Conservation (phyloP, 208 protist genomes). For the Leishmania gerbilli region DNA sequence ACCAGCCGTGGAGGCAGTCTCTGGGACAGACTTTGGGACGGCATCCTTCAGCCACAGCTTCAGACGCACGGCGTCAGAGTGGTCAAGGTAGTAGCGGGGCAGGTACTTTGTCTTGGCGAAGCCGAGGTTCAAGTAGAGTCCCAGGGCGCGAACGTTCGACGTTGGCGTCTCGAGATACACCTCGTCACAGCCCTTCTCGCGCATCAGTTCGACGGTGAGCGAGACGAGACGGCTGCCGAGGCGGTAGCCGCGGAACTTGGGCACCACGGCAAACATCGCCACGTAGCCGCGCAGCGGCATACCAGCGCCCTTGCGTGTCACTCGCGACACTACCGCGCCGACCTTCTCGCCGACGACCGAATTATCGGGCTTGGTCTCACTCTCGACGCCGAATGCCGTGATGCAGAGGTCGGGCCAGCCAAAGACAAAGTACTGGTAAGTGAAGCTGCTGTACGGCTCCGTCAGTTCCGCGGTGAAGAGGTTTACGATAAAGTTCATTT, state of each 20-base stretch:
- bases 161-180: constrained; percentile 96
- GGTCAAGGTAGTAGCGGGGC: constrained; percentile 93
- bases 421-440: constrained; percentile 98
- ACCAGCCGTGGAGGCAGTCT: neutral
- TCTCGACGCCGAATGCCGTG: constrained; percentile 78
- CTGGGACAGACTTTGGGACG: constrained; percentile 15
- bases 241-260: constrained; percentile 86
- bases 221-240: constrained; percentile 92
- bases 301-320: constrained; percentile 65
- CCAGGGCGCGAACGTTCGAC: constrained; percentile 91
- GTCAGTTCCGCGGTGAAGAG: constrained; percentile 96
- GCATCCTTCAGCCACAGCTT: constrained; percentile 91
- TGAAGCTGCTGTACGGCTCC: constrained; percentile 99
- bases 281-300: constrained; percentile 95
- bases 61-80: constrained; percentile 94
- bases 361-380: constrained; percentile 51
- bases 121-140: constrained; percentile 96
- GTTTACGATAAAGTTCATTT: constrained; percentile 91
- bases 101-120: constrained; percentile 93
- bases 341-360: constrained; percentile 78
- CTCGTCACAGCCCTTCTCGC: constrained; percentile 86
- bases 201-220: constrained; percentile 93
- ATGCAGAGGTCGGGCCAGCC: constrained; percentile 96
- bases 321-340: constrained; percentile 90
- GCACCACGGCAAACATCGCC: constrained; percentile 98